A percentile compares a stretch with the other conserved stretches of the same genome.
These are phyloP conservation scores for Clausena lansium DNA, from an alignment of 345 rosid genomes.

Conservation along the genomic window DNA sequence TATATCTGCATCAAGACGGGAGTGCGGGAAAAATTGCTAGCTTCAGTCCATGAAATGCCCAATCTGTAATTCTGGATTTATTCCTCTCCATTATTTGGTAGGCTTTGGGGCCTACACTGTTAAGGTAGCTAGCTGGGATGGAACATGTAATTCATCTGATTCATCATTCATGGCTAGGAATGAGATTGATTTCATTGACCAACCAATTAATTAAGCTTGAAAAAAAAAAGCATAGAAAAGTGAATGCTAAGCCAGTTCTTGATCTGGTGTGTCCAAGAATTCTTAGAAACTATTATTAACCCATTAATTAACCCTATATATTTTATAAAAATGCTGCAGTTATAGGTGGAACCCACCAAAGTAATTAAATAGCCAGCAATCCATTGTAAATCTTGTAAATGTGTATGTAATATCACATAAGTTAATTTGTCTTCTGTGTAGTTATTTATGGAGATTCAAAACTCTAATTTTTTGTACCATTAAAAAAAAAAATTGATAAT, in stretches of 20 bases:
- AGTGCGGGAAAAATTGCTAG: neutral
- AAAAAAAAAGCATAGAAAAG: neutral
- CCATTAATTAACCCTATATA: no score
- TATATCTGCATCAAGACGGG: neutral
- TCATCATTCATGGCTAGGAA: neutral
- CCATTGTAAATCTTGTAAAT: no score
- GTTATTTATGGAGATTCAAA: no score
- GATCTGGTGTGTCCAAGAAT: neutral
- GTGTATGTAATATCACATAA: no score
- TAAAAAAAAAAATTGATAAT: no score
- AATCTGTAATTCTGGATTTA: slow-evolving; percentile 25
- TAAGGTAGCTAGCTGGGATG: neutral
- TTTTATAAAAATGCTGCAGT: no score
- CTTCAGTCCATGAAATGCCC: slow-evolving; percentile 22
- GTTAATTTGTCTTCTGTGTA: no score
- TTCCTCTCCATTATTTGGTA: slow-evolving; percentile 18
- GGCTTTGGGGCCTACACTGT: neutral
- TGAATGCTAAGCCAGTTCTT: neutral
- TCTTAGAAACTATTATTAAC: no score
- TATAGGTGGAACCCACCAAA: no score
- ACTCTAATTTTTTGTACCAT: no score
- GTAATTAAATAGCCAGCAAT: no score
- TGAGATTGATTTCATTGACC: neutral
- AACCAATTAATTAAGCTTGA: neutral
- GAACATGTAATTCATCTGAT: neutral